These are phyloP conservation scores for Fraxinus platypoda DNA, from an alignment of 305 asterid species.

Conservation along the genomic window DNA sequence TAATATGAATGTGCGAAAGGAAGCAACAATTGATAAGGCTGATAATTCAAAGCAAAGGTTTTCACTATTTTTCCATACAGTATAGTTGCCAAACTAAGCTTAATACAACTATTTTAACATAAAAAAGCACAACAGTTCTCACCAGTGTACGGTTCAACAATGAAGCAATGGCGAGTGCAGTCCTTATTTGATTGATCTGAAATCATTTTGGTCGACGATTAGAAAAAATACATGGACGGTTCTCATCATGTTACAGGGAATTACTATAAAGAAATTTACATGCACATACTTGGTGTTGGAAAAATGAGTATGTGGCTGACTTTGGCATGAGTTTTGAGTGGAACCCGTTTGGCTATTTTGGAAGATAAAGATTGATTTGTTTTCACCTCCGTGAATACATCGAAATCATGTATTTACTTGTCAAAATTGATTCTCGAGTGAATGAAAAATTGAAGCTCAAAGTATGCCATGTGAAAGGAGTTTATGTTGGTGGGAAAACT, in stretches of 20 bases:
- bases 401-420: no score
- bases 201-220: conserved; percentile 22
- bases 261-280: conserved; percentile 4
- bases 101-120: conserved; percentile 2
- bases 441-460: no score
- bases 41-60: background rate
- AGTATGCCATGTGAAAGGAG: no score
- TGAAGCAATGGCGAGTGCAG: conserved; percentile 90
- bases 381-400: no score
- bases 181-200: conserved; percentile 92
- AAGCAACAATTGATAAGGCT: background rate
- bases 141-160: conserved; percentile 91
- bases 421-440: no score
- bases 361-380: no score
- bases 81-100: conserved; percentile 1
- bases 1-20: background rate
- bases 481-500: no score
- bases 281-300: conserved; percentile 78
- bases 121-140: conserved; percentile 29
- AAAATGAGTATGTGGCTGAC: no score
- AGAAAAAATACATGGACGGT: conserved; percentile 22
- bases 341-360: no score
- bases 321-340: no score
- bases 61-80: background rate
- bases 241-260: background rate